Percentiles rank a stretch among this genome's conserved stretches.
phyloP scores from a whole-genome alignment of 2,329 filamentous ascomycete species.

The Akanthomyces lecanii region DNA sequence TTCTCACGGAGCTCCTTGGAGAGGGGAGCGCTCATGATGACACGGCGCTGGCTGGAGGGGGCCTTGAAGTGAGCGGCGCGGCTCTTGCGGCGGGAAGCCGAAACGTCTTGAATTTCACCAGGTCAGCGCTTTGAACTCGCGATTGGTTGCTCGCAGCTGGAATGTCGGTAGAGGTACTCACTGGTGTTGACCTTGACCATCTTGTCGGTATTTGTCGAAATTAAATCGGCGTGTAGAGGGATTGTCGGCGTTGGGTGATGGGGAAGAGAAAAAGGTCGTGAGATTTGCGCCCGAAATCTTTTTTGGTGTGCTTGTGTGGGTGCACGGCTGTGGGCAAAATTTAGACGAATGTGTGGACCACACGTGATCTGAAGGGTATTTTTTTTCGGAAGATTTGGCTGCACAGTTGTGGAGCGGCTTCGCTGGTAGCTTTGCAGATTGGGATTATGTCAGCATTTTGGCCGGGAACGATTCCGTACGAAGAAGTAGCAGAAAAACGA shows the following conservation, averaged over 20 bases:
- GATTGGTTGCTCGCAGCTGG: not conserved
- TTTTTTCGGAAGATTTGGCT: not conserved
- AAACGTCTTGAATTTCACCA: slow-evolving; percentile 43
- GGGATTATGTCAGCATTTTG: slow-evolving; percentile 11
- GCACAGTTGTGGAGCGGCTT: not conserved
- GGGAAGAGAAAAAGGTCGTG: not conserved
- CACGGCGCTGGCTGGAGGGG: slow-evolving; percentile 87
- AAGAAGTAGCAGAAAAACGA: not conserved
- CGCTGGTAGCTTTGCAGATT: no score
- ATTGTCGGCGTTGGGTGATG: slow-evolving; percentile 31
- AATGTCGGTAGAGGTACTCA: slow-evolving; percentile 32
- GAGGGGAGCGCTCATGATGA: slow-evolving; percentile 94
- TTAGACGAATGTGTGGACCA: slow-evolving; percentile 24
- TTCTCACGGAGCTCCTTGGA: slow-evolving; percentile 98
- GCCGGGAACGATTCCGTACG: not conserved
- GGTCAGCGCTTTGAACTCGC: not conserved
- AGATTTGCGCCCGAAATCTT: slow-evolving; percentile 6
- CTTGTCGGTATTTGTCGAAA: slow-evolving; percentile 39
- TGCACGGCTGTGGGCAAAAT: slow-evolving; percentile 29
- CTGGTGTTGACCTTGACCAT: slow-evolving; percentile 69
- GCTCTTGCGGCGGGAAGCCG: slow-evolving; percentile 92
- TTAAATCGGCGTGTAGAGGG: slow-evolving; percentile 17
- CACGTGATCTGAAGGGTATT: slow-evolving; percentile 32
- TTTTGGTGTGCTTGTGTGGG: slow-evolving; percentile 17
- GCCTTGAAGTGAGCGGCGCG: slow-evolving; percentile 98